These are phyloP conservation scores for Epichloe sylvatica DNA, from an alignment of 2,329 filamentous ascomycete genomes.

Conservation along the genomic window DNA sequence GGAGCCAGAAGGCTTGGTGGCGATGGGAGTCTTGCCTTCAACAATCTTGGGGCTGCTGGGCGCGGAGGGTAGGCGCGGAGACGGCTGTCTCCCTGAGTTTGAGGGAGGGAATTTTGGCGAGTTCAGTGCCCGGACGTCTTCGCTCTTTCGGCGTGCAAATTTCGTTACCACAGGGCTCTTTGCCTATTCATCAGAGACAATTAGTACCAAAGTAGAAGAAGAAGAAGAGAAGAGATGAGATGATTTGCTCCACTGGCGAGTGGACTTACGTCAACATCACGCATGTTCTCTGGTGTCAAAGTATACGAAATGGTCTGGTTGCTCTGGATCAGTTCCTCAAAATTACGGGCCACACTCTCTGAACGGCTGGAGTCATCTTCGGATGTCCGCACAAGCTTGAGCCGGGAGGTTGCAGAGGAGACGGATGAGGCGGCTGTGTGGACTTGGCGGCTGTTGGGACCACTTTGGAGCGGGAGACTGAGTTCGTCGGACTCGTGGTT, in stretches of 20 bases:
- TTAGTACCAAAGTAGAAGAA: neutral
- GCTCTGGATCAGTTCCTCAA: slow-evolving; percentile 70
- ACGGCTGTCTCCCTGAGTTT: slow-evolving; percentile 16
- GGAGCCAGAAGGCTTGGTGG: slow-evolving; percentile 8
- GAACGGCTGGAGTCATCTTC: slow-evolving; percentile 40
- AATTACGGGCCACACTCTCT: slow-evolving; percentile 50
- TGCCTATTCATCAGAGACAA: slow-evolving; percentile 17
- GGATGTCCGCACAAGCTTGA: slow-evolving; percentile 41
- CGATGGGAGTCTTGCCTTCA: slow-evolving; percentile 5
- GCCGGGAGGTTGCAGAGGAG: slow-evolving; percentile 34
- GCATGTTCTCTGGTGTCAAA: slow-evolving; percentile 65
- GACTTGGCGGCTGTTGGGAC: slow-evolving; percentile 20
- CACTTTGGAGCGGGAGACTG: slow-evolving; percentile 10
- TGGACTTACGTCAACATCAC: slow-evolving; percentile 53
- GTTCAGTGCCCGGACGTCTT: slow-evolving; percentile 28
- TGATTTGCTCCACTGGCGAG: neutral
- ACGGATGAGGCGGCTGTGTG: slow-evolving; percentile 38
- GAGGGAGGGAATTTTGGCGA: slow-evolving; percentile 36
- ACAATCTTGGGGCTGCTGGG: slow-evolving; percentile 3
- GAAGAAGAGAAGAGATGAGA: neutral
- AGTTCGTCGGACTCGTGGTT: slow-evolving; percentile 24
- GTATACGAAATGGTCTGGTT: slow-evolving; percentile 75
- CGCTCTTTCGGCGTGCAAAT: slow-evolving; percentile 28
- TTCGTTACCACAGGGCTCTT: slow-evolving; percentile 27
- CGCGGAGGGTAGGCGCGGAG: slow-evolving; percentile 4